These are phyloP conservation scores for Tylopilus sp. DNA, from an alignment of 768 basidiomycete species.

Conservation along the genomic window DNA sequence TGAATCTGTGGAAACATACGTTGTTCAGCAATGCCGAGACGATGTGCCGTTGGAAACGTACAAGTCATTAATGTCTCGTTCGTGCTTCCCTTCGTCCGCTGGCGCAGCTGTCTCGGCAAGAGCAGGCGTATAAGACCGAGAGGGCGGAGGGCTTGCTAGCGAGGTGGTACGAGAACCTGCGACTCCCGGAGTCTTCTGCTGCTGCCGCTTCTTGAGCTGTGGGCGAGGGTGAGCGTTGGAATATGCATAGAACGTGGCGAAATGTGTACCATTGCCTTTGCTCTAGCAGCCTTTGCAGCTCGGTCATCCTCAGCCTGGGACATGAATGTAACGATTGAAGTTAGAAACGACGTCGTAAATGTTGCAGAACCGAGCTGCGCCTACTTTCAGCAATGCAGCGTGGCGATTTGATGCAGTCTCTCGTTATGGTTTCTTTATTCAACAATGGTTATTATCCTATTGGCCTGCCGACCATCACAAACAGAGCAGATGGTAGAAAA, in stretches of 20 bases:
- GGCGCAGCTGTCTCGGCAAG: constrained; percentile 36
- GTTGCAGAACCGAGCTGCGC: constrained; percentile 1
- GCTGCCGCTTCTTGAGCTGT: constrained; percentile 80
- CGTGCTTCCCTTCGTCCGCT: constrained; percentile 39
- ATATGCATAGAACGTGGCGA: neutral
- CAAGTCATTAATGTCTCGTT: constrained; percentile 59
- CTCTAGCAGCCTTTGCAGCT: constrained; percentile 78
- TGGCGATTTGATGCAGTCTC: neutral
- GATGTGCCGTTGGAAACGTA: constrained; percentile 37
- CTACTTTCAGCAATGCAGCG: neutral
- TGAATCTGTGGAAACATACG: constrained; percentile 36
- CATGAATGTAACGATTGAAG: constrained; percentile 12
- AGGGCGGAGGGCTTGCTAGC: constrained; percentile 44
- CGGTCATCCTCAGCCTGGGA: constrained; percentile 64
- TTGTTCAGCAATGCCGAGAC: constrained; percentile 1
- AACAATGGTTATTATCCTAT: neutral
- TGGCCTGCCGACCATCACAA: neutral
- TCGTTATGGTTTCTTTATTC: constrained; percentile 5
- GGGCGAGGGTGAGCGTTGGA: constrained; percentile 2
- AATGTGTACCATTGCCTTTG: constrained; percentile 69
- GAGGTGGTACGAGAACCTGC: constrained; percentile 35
- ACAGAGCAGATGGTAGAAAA: constrained; percentile 7
- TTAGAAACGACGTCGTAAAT: constrained; percentile 2
- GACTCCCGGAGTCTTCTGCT: constrained; percentile 49
- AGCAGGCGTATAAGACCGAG: constrained; percentile 52